Evolutionary conservation across 2,329 filamentous ascomycete species (phyloP), one percentile per base, ranked within the genome.

Genomic region (Aspergillus nomiae): DNA sequence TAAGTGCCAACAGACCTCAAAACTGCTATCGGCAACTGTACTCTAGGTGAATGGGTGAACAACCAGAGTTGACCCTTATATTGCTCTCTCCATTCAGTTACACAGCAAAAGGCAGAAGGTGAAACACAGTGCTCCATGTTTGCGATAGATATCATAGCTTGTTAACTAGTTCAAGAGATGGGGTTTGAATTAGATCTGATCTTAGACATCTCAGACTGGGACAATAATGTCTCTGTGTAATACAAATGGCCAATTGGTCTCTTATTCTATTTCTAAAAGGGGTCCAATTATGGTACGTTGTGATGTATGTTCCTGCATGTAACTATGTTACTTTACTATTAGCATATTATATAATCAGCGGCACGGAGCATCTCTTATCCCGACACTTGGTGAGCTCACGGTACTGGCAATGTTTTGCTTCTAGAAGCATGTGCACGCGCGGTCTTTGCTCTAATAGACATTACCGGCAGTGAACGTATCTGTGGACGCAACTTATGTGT

Each of bases 331-430:
- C 21, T 24, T 24, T 24, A 24, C 21, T 10, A 11, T 46, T 26
- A 46, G 11, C 5, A 11, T 50, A 58, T 69, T 69, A 68, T 56
- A 64, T 68, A 68, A 67, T 61, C 66, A 63, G 46, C 61, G 68
- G 69, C 55, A 43, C 69, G 68, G 69, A 70, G 60, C 57, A 70
- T 67, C 63, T 48, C 30, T 28, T 11, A 24, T 56, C 43, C 69
- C 67, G 66, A 60, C n/a, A 45, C 58, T 51, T 58, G 32, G 32
- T 51, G 36, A 59, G 64, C 63, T 61, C 58, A 46, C 36, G 24
- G 45, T 51, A 57, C 56, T 55, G 56, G 43, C 21, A 41, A 58
- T 70, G 63, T 68, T 69, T 69, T 67, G 61, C 41, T 62, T 56
- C 63, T 62, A 32, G 51, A 30, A 34, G 6, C 62, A 64, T 54